Percentiles rank a stretch among this genome's conserved stretches.
Conservation (phyloP, 176 grass and related monocot genomes). For the Phragmites australis region DNA sequence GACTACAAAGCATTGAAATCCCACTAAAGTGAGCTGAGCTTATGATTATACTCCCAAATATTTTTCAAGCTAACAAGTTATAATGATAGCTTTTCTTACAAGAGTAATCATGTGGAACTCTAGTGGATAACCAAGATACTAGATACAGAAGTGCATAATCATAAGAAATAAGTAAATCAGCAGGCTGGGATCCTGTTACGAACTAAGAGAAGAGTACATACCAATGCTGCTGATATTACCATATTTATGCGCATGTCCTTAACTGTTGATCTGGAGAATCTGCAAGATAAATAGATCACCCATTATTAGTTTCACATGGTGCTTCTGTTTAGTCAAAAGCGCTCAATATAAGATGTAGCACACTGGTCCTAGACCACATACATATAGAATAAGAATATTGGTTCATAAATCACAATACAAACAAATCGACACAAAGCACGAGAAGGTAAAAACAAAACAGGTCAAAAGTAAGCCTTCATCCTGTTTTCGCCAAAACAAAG, state of each 20-base stretch:
- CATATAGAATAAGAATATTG: background rate
- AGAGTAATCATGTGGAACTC: background rate
- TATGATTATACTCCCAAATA: background rate
- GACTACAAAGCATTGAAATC: background rate
- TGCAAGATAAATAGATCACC: slow-evolving; percentile 47
- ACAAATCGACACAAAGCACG: slow-evolving; percentile 15
- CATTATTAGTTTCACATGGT: slow-evolving; percentile 11
- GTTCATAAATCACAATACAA: background rate
- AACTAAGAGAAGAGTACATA: slow-evolving; percentile 48
- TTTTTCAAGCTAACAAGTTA: slow-evolving; percentile 8
- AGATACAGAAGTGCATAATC: slow-evolving; percentile 11
- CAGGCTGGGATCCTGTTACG: background rate
- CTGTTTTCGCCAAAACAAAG: background rate
- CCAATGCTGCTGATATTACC: slow-evolving; percentile 78
- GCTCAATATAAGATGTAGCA: background rate
- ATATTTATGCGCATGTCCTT: slow-evolving; percentile 92
- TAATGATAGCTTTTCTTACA: background rate
- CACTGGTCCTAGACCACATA: background rate
- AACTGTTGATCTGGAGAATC: slow-evolving; percentile 69
- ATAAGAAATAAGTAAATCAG: slow-evolving; percentile 18
- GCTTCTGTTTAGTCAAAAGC: background rate
- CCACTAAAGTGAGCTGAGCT: background rate
- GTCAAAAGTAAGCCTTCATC: background rate
- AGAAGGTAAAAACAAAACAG: slow-evolving; percentile 5
- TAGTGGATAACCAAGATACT: background rate